Evolutionary conservation across 495 filamentous ascomycete species (phyloP).

Genomic region (Massariosphaeria phaeospora): DNA sequence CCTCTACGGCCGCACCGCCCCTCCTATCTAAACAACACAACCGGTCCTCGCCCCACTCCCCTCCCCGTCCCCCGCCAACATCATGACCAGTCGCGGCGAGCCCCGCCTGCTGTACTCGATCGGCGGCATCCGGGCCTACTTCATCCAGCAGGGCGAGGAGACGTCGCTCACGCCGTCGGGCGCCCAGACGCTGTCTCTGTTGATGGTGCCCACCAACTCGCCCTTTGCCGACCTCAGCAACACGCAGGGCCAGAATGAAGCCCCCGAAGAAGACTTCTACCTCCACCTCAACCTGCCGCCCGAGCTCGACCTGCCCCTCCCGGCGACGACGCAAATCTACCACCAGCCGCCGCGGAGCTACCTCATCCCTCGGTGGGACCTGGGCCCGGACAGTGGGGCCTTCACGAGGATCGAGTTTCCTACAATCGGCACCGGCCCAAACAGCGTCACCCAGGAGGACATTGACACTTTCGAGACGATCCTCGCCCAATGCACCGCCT

Average conservation of each 20-base stretch:
- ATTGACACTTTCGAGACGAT: slow-evolving; percentile 96
- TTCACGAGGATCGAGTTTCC: slow-evolving; percentile 92
- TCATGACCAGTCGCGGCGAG: slow-evolving; percentile 53
- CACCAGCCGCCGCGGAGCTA: slow-evolving; percentile 86
- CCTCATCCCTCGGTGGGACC: slow-evolving; percentile 86
- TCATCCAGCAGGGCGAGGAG: slow-evolving; percentile 83
- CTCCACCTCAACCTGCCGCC: slow-evolving; percentile 88
- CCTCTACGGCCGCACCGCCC: neutral
- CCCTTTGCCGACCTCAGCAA: slow-evolving; percentile 59
- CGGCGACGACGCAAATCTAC: slow-evolving; percentile 91
- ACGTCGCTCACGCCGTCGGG: slow-evolving; percentile 75
- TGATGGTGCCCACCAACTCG: slow-evolving; percentile 88
- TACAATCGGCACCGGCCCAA: slow-evolving; percentile 55
- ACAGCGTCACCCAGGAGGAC: slow-evolving; percentile 77
- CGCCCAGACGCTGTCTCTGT: slow-evolving; percentile 78
- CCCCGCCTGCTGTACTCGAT: slow-evolving; percentile 80
- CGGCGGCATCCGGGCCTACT: slow-evolving; percentile 76
- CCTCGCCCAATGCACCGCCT: slow-evolving; percentile 89
- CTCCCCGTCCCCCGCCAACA: neutral
- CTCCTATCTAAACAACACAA: slow-evolving; percentile 4
- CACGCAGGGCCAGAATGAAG: slow-evolving; percentile 51
- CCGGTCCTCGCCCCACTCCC: neutral
- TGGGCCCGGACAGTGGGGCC: slow-evolving; percentile 77
- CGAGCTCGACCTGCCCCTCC: slow-evolving; percentile 85
- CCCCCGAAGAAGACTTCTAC: slow-evolving; percentile 87